These are phyloP conservation scores for Penicillium cataractarum DNA, from an alignment of 495 filamentous ascomycete genomes.

Conservation along the genomic window DNA sequence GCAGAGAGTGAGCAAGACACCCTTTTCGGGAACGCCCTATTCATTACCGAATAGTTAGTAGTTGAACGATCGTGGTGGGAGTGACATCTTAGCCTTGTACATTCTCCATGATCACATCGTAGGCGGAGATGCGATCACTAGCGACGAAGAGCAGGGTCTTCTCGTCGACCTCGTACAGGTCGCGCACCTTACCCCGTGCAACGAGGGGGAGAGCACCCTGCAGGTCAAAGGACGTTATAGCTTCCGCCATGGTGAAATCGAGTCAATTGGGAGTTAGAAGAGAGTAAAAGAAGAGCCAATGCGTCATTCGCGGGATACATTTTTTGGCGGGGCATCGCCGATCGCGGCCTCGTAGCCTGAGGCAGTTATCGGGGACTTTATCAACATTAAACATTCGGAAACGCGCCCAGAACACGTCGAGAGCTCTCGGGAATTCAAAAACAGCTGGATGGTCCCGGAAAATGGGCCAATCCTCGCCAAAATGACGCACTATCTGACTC, in stretches of 20 bases:
- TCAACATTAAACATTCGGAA: slow-evolving; percentile 11
- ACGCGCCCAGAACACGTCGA: slow-evolving; percentile 13
- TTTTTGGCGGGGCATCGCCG: slow-evolving; percentile 30
- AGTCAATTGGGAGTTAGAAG: slow-evolving; percentile 18
- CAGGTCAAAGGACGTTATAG: slow-evolving; percentile 57
- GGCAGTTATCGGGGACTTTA: slow-evolving; percentile 26
- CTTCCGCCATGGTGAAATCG: slow-evolving; percentile 43
- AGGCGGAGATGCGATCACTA: slow-evolving; percentile 91
- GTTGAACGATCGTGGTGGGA: not conserved
- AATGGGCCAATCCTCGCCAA: slow-evolving; percentile 24
- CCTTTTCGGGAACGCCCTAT: slow-evolving; percentile 82
- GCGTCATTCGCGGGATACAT: slow-evolving; percentile 26
- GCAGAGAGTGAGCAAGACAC: slow-evolving; percentile 79
- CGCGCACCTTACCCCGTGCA: slow-evolving; percentile 77
- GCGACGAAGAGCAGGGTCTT: slow-evolving; percentile 84
- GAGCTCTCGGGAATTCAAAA: not conserved
- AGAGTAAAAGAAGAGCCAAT: slow-evolving; percentile 11
- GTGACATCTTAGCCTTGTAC: slow-evolving; percentile 39
- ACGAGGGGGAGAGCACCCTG: slow-evolving; percentile 57
- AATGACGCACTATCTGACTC: slow-evolving; percentile 83
- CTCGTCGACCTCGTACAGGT: slow-evolving; percentile 76
- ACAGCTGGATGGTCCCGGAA: slow-evolving; percentile 3
- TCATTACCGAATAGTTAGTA: slow-evolving; percentile 5
- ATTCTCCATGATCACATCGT: slow-evolving; percentile 90
- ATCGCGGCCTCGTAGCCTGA: slow-evolving; percentile 27